Base-by-base conservation (phyloP, 140 eudicot species). In the Ambrosia hybrid region DNA sequence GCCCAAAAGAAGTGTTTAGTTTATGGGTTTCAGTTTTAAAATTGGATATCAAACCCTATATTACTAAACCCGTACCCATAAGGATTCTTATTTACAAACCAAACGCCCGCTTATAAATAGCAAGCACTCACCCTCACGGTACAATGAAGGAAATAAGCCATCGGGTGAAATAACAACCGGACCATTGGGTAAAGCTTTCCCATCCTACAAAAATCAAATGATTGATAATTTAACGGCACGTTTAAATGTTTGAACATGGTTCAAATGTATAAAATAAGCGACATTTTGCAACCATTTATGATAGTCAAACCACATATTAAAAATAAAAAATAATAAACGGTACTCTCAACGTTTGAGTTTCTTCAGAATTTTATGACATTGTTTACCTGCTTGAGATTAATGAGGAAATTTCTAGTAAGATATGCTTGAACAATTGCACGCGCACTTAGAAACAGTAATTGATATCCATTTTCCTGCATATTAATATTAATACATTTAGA, bases 371-470 rank as follows among this genome's bases (percentile, higher is more conserved):
- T 57, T 2, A 7, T 57, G 63, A 57, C 65, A 33, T 3, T 59
- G 65, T 26, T 9, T 75, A 92, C 98, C 98, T 92, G 98, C 82
- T 92, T 92, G 52, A 92, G 90, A 84, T 92, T 92, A 76, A 87
- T 76, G 9, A 92, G 84, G 80, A 89, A 92, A 70, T 84, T 92
- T 77, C 86, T 85, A 0, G 98, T 92, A 48, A 92, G 80, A 81
- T 92, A 92, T 14, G 98, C 92, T 84, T 92, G 98, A 79, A 92
- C 96, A 63, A 92, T 92, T 37, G 98, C 98, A 30, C 98, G 98
- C 36, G 98, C 98, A 79, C 98, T 92, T 51, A 92, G 68, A 81
- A 92, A 92, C 68, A 92, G 73, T 51, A 92, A 87, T 74, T 92
- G 98, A 73, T 92, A 92, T 39, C 98, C 98, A 57, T 92, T 92